These are phyloP conservation scores for Dactylorhiza incarnata DNA, from an alignment of 106 monocot genomes.

Conservation along the genomic window DNA sequence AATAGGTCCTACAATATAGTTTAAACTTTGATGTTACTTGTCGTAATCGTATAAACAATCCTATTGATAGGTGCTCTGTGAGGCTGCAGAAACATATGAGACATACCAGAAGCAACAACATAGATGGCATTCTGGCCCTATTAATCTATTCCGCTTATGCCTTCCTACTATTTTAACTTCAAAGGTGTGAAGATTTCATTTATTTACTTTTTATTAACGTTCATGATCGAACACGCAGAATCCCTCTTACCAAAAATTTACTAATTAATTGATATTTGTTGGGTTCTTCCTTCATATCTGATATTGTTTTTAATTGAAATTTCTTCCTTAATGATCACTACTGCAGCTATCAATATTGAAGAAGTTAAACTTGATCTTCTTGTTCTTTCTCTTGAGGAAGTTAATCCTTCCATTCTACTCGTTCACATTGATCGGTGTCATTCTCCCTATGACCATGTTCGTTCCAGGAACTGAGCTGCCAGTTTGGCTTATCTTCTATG, in stretches of 20 bases:
- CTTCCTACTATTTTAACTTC: slow-evolving; percentile 19
- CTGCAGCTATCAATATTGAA: slow-evolving; percentile 53
- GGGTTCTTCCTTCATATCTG: too few relatives aligned
- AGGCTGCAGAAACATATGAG: slow-evolving; percentile 22
- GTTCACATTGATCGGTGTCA: slow-evolving; percentile 57
- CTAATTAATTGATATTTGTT: too few relatives aligned
- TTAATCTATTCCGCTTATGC: slow-evolving; percentile 26
- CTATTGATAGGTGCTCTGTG: slow-evolving; percentile 18
- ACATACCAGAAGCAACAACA: slow-evolving; percentile 21
- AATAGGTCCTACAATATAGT: neutral
- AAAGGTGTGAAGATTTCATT: slow-evolving; percentile 11
- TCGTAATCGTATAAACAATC: neutral
- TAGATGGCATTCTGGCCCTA: slow-evolving; percentile 27
- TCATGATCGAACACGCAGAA: neutral
- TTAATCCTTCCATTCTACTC: slow-evolving; percentile 85
- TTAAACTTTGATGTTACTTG: neutral
- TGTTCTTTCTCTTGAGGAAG: slow-evolving; percentile 59
- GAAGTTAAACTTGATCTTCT: slow-evolving; percentile 58
- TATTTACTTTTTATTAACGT: neutral
- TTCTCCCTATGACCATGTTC: slow-evolving; percentile 61
- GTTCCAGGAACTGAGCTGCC: slow-evolving; percentile 53
- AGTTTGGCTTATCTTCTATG: slow-evolving; percentile 45
- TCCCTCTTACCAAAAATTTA: neutral
- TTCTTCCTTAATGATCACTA: neutral
- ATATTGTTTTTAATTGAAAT: too few relatives aligned